Base-by-base conservation (phyloP, 805 yeast species). In the Lipomyces japonicus region DNA sequence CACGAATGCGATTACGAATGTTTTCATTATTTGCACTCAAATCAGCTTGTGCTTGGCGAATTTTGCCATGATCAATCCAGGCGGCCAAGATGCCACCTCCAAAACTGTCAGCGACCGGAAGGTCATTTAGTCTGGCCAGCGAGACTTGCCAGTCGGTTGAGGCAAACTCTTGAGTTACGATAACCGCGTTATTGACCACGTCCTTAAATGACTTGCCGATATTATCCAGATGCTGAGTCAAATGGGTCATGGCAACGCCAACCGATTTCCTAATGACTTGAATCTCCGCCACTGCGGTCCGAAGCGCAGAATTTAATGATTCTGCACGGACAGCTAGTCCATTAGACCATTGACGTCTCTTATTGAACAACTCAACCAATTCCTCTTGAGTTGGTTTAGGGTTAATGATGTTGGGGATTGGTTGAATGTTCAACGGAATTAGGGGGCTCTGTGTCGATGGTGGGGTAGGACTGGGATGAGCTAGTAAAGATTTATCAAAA, bases 171-270 rank as follows among this genome's bases (percentile, higher is more conserved):
- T 56, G 46, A 12, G 63, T 60, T 10, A 63, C 48, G 9, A 36
- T 41, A 16, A 56, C 55, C 2, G 60, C 63, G 39, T 48, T 41
- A 35, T 59, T 62, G n/a, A 57, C 49, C 12, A 53, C 55, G 18
- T 56, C 46, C 18, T 59, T 56, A 47, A 63, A 57, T 16, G 61
- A 51, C 36, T 42, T 49, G 18, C 60, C 61, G 31, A 63, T 50
- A 19, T 45, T 50, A 4, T 43, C 41, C 9, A 63, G 50, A 34
- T 61, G 65, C 34, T 55, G 55, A 22, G 47, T 39, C 51, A 64
- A 46, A 47, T 64, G 62, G 9, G 56, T 46, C 41, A 63, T 39
- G 6, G 65, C 65, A 14, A 63, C 61, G 10, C 53, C 55, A 1
- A 57, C 53, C 18, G 64, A 61, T n/a, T 48, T 51, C 30, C 53